phyloP scores from a whole-genome alignment of 192 early-diverging fungal genomes.

The Backusella mclennaniae region DNA sequence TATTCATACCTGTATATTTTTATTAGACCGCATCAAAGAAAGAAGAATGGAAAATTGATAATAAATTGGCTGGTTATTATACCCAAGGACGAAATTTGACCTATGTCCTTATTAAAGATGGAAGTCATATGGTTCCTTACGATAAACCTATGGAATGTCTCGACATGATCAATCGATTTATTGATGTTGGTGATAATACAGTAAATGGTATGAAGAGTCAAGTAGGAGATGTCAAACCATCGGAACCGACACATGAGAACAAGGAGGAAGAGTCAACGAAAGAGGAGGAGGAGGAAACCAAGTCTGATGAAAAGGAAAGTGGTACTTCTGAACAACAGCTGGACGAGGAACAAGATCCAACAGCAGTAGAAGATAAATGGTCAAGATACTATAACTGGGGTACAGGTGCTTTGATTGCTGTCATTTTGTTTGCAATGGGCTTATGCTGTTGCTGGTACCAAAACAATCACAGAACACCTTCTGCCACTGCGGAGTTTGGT shows the following conservation, averaged over 20 bases:
- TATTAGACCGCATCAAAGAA: conserved; percentile 32
- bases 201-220: conserved; percentile 19
- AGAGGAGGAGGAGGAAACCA: not conserved
- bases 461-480: not conserved
- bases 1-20: not conserved
- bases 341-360: not conserved
- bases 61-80: conserved; percentile 44
- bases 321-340: not conserved
- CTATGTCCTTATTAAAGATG: conserved; percentile 82
- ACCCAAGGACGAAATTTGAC: conserved; percentile 60
- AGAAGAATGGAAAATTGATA: conserved; percentile 55
- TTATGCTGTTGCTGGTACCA: conserved; percentile 29
- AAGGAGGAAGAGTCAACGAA: not conserved
- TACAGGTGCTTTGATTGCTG: conserved; percentile 19
- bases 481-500: not conserved
- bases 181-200: conserved; percentile 44
- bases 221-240: conserved; percentile 14
- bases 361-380: conserved; percentile 15
- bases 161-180: conserved; percentile 90
- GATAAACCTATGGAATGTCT: conserved; percentile 75
- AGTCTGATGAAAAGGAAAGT: not conserved
- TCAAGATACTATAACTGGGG: conserved; percentile 26
- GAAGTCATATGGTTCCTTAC: conserved; percentile 89
- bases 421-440: conserved; percentile 24
- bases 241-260: not conserved